Evolutionary conservation across 331 rosid genomes (phyloP), one percentile per base, ranked within the genome.

Genomic region (Arachis monticola): DNA sequence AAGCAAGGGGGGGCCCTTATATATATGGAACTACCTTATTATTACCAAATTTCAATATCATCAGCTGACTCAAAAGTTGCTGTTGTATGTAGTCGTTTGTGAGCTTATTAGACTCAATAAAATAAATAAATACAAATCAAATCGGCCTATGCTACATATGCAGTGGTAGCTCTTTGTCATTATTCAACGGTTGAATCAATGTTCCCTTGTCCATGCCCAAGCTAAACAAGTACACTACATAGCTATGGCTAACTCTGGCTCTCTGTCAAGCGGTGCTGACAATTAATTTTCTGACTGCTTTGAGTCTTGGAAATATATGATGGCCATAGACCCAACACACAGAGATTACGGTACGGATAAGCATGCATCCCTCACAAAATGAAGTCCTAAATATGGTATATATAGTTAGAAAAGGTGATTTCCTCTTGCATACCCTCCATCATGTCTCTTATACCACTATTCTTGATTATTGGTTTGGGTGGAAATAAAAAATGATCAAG

Each of bases 61-160:
- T 63, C 69, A 78, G 88, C 86, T 84, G 83, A 86, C 82, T 82
- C 89, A 73, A 84, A 82, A 63, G 81, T 79, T 40, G 55, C 40
- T 62, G 76, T 82, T 77, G 76, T 71, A 66, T 82, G 76, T 72
- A 67, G 78, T 63, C 79, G 22, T 17, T 17, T 17, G 22, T 17
- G 22, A 17, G 22, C 22, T 17, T 17, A 17, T 0, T 68, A 69
- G 51, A 64, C 52, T 60, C 31, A 66, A 68, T 17, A 61, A 17
- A 17, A 17, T 17, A 17, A 17, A 17, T 17, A 47, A 58, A 17
- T 17, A 17, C 22, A 17, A 17, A 17, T 17, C 22, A 17, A 17
- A 17, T 27, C 64, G 69, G 63, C 52, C 53, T 80, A 70, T 59
- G 46, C 69, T 70, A 38, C 22, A 17, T 17, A 17, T 17, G 22